Evolutionary conservation across 176 grass and related monocot genomes (phyloP), one percentile per base, ranked within the genome.

Genomic region (Musa beccarii): DNA sequence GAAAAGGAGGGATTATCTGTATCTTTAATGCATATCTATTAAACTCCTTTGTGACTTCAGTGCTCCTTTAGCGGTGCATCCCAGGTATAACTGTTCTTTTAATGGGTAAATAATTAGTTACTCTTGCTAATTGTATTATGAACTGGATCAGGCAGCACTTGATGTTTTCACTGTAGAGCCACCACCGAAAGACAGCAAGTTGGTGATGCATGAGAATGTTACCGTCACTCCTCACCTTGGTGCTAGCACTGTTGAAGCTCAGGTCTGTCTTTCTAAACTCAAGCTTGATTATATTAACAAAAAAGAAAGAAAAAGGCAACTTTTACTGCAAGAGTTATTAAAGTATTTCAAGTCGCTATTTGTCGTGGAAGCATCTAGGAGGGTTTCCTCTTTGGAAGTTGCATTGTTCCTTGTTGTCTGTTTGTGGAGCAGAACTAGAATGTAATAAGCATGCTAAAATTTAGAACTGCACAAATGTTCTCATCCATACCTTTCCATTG

Each of bases 171-270:
- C 72, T 11, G 22, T 29, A 5, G 72, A 74, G 21, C 72, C 72
- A 29, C 72, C 72, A 57, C 22, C 72, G 43, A 74, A 74, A 23
- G 72, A 74, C 53, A 43, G 25, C 26, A 74, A 74, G 53, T 29
- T 74, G 22, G 21, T 74, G 72, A 57, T 74, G 72, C 72, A 74
- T 34, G 72, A 74, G 17, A 74, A 74, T 57, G 54, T 74, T 24
- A 74, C 17, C 17, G 72, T 21, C 53, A 74, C 72, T 74, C 72
- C 72, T 74, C 72, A 74, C 53, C 72, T 74, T 59, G 72, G 72
- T 29, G 72, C 72, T 59, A 74, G 72, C 72, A 74, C 72, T 74
- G 72, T 74, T 6, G 72, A 74, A 25, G 72, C 72, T 74, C 72
- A 74, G 72, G 72, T 74, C 24, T 56, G 71, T 28, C 25, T 74